Percentiles rank a stretch among this genome's conserved stretches.
Evolutionary conservation across 2,329 filamentous ascomycete species (phyloP).

Genomic region (Fusarium foetens): DNA sequence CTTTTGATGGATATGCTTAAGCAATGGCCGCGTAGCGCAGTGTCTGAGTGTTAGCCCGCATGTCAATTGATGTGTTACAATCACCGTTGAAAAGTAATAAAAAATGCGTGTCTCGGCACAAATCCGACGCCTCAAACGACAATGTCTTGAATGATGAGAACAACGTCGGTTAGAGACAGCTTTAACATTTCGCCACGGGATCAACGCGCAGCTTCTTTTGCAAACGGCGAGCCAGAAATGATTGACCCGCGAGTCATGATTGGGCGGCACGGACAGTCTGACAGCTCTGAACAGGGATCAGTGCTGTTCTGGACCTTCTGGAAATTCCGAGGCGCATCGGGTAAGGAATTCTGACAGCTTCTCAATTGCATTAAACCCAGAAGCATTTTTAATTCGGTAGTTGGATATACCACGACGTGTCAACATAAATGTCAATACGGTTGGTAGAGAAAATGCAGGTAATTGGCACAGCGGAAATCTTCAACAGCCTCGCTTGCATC

Average conservation of each 20-base stretch:
- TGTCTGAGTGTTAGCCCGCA: neutral
- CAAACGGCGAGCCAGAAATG: constrained; percentile 1
- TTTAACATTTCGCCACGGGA: neutral
- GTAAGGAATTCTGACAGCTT: constrained; percentile 6
- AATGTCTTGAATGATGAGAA: neutral
- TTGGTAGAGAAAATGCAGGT: neutral
- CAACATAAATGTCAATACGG: neutral
- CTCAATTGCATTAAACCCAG: neutral
- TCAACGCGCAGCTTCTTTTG: neutral
- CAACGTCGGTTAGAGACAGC: neutral
- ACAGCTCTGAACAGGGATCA: constrained; percentile 12
- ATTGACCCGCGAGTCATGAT: constrained; percentile 12
- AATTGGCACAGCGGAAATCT: constrained; percentile 5
- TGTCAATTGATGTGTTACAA: neutral
- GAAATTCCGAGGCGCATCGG: constrained; percentile 27
- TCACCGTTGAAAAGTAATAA: neutral
- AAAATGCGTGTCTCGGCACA: neutral
- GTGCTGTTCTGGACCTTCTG: constrained; percentile 27
- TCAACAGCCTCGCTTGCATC: neutral
- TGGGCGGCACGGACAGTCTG: constrained; percentile 2
- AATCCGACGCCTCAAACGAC: neutral
- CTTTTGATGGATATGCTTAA: constrained; percentile 4
- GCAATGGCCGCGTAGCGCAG: neutral
- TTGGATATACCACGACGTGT: neutral
- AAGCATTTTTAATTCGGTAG: neutral